Conservation (phyloP, 1,139 yeast genomes). For the Pichia sp. region DNA sequence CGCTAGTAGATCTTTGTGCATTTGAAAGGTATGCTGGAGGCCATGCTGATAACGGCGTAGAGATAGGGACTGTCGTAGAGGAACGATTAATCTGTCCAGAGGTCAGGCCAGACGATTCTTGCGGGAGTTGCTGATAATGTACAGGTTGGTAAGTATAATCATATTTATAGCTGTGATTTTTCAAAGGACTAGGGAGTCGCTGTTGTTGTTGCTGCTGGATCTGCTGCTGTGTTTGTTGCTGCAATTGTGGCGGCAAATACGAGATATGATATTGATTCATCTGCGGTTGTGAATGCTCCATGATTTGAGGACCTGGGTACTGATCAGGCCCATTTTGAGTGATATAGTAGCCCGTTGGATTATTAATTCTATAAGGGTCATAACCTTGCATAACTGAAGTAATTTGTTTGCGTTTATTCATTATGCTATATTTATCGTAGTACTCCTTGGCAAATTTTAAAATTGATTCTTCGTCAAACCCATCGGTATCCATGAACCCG, state of each 20-base stretch:
- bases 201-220: slow-evolving; percentile 3
- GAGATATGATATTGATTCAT: not conserved
- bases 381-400: slow-evolving; percentile 9
- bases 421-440: slow-evolving; percentile 16
- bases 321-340: slow-evolving; percentile 2
- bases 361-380: slow-evolving; percentile 8
- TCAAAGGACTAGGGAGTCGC: not conserved
- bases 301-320: slow-evolving; percentile 2
- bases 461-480: slow-evolving; percentile 37
- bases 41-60: not conserved
- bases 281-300: not conserved
- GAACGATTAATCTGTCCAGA: no score
- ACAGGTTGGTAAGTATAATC: slow-evolving; percentile 3
- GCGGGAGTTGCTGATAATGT: not conserved
- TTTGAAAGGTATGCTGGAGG: not conserved
- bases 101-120: no score
- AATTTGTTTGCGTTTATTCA: slow-evolving; percentile 11
- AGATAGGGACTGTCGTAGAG: not conserved
- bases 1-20: not conserved
- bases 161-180: slow-evolving; percentile 1
- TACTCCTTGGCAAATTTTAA: slow-evolving; percentile 25
- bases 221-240: slow-evolving; percentile 1
- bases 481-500: slow-evolving; percentile 41
- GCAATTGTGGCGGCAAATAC: slow-evolving; percentile 8
- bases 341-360: not conserved